A percentile compares a stretch with the other conserved stretches of the same genome.
These are phyloP conservation scores for Fistulina hepatica DNA, from an alignment of 1,284 basidiomycete genomes.

Conservation along the genomic window DNA sequence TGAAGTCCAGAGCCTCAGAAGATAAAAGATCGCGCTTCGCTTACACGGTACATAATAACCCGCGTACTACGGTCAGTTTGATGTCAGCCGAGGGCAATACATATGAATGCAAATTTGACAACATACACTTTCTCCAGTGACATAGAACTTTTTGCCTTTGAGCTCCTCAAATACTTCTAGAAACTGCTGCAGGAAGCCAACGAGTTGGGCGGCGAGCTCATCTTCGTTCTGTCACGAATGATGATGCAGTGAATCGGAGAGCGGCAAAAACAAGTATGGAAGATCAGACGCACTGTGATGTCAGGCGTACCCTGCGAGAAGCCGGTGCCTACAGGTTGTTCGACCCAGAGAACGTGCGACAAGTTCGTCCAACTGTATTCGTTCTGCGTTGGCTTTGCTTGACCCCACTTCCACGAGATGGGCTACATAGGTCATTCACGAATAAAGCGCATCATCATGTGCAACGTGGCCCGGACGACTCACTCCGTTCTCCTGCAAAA, in stretches of 20 bases:
- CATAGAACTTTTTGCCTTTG: conserved; percentile 57
- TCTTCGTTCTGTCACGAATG: conserved; percentile 54
- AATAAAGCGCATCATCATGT: not conserved
- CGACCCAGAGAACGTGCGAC: conserved; percentile 69
- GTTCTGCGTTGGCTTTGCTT: conserved; percentile 54
- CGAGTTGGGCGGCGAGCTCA: conserved; percentile 50
- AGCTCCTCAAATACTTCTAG: conserved; percentile 60
- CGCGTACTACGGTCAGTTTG: conserved; percentile 33
- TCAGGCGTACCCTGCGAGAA: conserved; percentile 66
- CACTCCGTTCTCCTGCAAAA: conserved; percentile 77
- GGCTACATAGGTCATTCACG: conserved; percentile 31
- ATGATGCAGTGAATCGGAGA: too few relatives aligned
- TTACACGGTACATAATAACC: conserved; percentile 55
- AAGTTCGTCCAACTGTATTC: conserved; percentile 75
- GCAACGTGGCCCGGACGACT: conserved; percentile 17
- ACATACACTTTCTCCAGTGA: conserved; percentile 64
- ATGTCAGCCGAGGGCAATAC: conserved; percentile 6
- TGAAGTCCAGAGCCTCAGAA: too few relatives aligned
- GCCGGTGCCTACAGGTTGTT: conserved; percentile 79
- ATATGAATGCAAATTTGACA: conserved; percentile 1
- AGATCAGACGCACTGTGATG: conserved; percentile 31
- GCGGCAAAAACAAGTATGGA: not conserved
- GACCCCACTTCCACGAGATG: conserved; percentile 56
- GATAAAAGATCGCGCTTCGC: conserved; percentile 14
- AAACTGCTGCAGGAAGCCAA: conserved; percentile 67